Evolutionary conservation across 495 filamentous ascomycete species (phyloP), one percentile per base, ranked within the genome.

Genomic region (Chaetomium tenue): DNA sequence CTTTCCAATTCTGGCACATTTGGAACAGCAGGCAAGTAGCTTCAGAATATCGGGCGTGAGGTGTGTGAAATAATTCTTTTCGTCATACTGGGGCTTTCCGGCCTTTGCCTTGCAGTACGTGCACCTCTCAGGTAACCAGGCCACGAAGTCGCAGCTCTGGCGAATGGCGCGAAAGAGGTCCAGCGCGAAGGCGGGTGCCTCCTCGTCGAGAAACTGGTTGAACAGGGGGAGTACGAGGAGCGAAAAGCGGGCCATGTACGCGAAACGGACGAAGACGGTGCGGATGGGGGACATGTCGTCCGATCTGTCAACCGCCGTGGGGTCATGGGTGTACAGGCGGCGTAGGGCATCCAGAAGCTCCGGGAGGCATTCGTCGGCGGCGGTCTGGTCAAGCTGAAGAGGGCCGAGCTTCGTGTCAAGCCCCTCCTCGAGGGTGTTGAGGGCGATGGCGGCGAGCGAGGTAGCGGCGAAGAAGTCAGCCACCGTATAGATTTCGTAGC

Each of bases 391-490:
- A 2, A 72, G 50, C 48, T 74, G 70, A 9, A 72, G 28, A 13
- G 61, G 40, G 12, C 26, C 51, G 13, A 69, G 62, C n/a, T 64
- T 63, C 54, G 22, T 2, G 39, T 65, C 63, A 42, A 74, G 63
- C 39, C 72, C 71, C 58, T 63, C 39, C 3, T 23, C 20, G 2
- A 74, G 59, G 1, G 65, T 62, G 55, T 58, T 46, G 6, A 74
- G 58, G 28, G 70, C 71, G 15, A 72, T 65, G n/a, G 62, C n/a
- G 58, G 33, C 62, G 11, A 74, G 63, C 18, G 58, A 9, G 50
- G 33, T 13, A 26, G 70, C 56, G 42, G 33, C 51, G 57, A 74
- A 74, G 70, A 61, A 74, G 63, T 74, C 71, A 61, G 63, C 70
- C 2, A 74, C 62, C 0, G 63, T 74, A 52, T 72, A 68, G 12